Conservation (phyloP, 1,284 basidiomycete genomes). For the Veloporphyrellus conicus region DNA sequence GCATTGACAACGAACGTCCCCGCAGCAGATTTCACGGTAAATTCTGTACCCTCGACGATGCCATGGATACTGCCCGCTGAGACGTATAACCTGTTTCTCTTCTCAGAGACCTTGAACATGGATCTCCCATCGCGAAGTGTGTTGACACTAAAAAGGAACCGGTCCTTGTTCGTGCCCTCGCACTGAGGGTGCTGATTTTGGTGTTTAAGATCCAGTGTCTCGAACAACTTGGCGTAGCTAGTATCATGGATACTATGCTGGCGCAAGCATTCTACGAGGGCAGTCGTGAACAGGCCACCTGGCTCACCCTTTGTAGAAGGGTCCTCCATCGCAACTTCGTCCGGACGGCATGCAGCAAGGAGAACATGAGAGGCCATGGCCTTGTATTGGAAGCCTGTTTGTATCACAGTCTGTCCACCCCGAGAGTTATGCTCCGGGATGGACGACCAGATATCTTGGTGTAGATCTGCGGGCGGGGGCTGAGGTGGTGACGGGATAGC, state of each 20-base stretch:
- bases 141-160: conserved; percentile 25
- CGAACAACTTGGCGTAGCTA: conserved; percentile 14
- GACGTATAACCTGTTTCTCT: conserved; percentile 7
- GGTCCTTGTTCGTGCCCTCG: conserved; percentile 17
- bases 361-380: conserved; percentile 22
- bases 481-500: conserved; percentile 7
- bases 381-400: conserved; percentile 15
- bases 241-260: conserved; percentile 13
- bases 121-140: conserved; percentile 11
- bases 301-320: conserved; percentile 4
- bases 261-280: conserved; percentile 19
- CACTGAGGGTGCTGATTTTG: conserved; percentile 20
- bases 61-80: conserved; percentile 24
- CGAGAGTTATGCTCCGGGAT: conserved; percentile 7
- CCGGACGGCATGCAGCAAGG: conserved; percentile 23
- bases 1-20: conserved; percentile 10
- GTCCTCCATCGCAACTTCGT: conserved; percentile 14
- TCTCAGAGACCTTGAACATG: conserved; percentile 17
- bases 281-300: conserved; percentile 22
- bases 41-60: conserved; percentile 15
- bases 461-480: conserved; percentile 16
- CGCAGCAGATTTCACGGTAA: conserved; percentile 2
- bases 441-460: conserved; percentile 11
- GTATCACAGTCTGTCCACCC: conserved; percentile 6
- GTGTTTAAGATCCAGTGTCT: conserved; percentile 11